Evolutionary conservation across 1,284 basidiomycete genomes (phyloP), one percentile per base, ranked within the genome.

Genomic region (Pisolithus thermaeus): DNA sequence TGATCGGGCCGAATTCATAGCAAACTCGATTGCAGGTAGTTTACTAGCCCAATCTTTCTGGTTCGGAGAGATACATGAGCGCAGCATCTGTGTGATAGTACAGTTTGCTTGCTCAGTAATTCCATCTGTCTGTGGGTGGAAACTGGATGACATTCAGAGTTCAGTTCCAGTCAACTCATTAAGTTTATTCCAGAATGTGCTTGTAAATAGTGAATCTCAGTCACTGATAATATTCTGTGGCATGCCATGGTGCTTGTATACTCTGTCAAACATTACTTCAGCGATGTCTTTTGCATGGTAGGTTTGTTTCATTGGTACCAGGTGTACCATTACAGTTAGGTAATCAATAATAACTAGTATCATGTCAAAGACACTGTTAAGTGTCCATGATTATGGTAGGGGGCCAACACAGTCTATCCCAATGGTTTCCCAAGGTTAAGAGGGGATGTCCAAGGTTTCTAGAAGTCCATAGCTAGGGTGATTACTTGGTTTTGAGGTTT

Each of bases 301-400:
- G 1, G 37, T 47, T 14, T 42, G 44, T 32, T 47, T 47, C 0
- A 20, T 53, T 8, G 49, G 52, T 25, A 50, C 39, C 1, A 53
- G 44, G 32, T 53, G 47, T 2, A 49, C 47, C 44, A n/a, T n/a
- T 22, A 25, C 18, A 0, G 23, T 51, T 16, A 52, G 47, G 18
- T 49, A 47, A 18, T 52, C 52, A 46, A 52, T 49, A 3, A 44
- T 47, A 7, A 52, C 47, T 18, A 63, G 60, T 0, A 77, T 64
- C 50, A 62, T 61, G 56, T 78, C 69, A 53, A 63, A 75, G 0
- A 59, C 54, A 0, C 68, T 70, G 52, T 70, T 59, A 22, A 47
- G 62, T 0, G 60, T 63, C 39, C 59, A 49, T 0, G 58, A 59
- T 46, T 68, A 58, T 0, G 70, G n/a, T n/a, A 73, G 61, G 7